phyloP scores from a whole-genome alignment of 306 rosid genomes.

The Quercus dentata region DNA sequence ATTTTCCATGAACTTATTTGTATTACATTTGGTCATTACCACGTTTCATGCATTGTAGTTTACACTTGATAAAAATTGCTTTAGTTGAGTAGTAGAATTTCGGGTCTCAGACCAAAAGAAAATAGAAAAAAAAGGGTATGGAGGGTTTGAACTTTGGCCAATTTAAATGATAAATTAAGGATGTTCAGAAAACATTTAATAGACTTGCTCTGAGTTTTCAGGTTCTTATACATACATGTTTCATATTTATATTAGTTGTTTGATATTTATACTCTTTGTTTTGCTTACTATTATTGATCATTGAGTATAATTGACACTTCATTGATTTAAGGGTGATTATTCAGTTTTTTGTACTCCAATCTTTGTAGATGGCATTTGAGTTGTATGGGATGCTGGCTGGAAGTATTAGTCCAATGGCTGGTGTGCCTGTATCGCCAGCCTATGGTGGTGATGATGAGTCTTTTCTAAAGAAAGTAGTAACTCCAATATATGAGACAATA shows the following conservation, averaged over 20 bases:
- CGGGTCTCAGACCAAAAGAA: not conserved
- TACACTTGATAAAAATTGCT: not conserved
- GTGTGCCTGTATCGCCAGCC: slow-evolving; percentile 88
- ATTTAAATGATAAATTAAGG: not conserved
- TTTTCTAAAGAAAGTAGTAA: slow-evolving; percentile 72
- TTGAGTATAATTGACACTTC: not conserved
- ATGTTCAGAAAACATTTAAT: not conserved
- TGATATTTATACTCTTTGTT: not conserved
- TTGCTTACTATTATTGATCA: not conserved
- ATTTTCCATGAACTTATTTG: not conserved
- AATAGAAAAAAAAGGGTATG: no score
- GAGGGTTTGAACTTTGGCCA: no score
- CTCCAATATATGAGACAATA: slow-evolving; percentile 83
- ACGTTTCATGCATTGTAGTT: not conserved
- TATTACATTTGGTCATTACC: not conserved
- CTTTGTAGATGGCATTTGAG: slow-evolving; percentile 87
- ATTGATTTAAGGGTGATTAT: not conserved
- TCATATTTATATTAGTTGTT: not conserved
- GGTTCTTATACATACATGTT: not conserved
- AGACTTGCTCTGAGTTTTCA: not conserved
- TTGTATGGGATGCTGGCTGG: slow-evolving; percentile 89
- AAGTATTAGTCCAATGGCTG: slow-evolving; percentile 77
- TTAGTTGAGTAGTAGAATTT: not conserved
- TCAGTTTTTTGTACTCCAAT: slow-evolving; percentile 11
- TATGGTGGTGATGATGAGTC: slow-evolving; percentile 82